Conservation (phyloP, 2,329 filamentous ascomycete species). For the Colletotrichum noveboracense region DNA sequence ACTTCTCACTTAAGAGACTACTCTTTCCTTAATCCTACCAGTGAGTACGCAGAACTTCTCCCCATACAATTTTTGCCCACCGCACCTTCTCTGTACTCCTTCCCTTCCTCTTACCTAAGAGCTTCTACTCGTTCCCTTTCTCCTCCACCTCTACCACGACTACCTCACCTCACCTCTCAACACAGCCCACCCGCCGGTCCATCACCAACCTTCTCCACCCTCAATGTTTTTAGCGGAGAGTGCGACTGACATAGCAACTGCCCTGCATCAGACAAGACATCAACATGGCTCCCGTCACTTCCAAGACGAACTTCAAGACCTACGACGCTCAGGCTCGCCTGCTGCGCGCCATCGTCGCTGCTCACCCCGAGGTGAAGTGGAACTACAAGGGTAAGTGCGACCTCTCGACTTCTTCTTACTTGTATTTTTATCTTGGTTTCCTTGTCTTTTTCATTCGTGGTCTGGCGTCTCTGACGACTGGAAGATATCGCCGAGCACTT, state of each 20-base stretch:
- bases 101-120: not conserved
- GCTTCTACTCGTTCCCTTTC: not conserved
- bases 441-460: not conserved
- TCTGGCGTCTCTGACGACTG: slow-evolving; percentile 16
- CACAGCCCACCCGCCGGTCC: not conserved
- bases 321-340: slow-evolving; percentile 67
- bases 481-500: slow-evolving; percentile 53
- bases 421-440: not conserved
- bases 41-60: not conserved
- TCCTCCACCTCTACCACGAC: not conserved
- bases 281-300: slow-evolving; percentile 47
- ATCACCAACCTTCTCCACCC: not conserved
- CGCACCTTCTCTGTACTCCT: not conserved
- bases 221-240: not conserved
- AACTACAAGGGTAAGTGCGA: slow-evolving; percentile 64
- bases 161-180: not conserved
- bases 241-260: not conserved
- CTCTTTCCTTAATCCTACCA: not conserved
- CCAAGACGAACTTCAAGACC: slow-evolving; percentile 61
- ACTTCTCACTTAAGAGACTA: not conserved
- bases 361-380: slow-evolving; percentile 57
- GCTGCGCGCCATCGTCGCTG: slow-evolving; percentile 65
- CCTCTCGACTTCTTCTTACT: not conserved
- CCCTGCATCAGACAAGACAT: not conserved
- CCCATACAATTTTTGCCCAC: not conserved